These are phyloP conservation scores for Purpureocillium takamizusanense DNA, from an alignment of 2,329 filamentous ascomycete species.

Conservation along the genomic window DNA sequence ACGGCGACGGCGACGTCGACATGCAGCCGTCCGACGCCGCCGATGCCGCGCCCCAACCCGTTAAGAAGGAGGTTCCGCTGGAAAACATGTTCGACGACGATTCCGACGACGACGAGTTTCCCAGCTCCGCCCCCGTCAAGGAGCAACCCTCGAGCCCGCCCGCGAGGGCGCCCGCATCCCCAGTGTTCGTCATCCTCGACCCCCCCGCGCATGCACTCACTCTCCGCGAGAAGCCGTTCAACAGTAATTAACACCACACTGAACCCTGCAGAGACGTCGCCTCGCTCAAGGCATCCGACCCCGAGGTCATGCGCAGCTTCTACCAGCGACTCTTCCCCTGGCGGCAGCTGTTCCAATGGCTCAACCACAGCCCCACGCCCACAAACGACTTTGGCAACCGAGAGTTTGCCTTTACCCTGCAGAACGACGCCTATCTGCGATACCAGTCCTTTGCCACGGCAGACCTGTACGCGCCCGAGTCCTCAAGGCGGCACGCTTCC, in stretches of 20 bases:
- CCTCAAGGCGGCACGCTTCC: background rate
- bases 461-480: conserved; percentile 33
- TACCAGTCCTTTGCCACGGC: conserved; percentile 63
- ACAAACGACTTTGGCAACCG: conserved; percentile 84
- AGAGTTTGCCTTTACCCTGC: conserved; percentile 93
- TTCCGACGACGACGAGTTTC: conserved; percentile 54
- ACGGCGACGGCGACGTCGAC: conserved; percentile 26
- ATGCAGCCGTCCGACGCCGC: conserved; percentile 30
- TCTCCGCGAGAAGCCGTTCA: background rate
- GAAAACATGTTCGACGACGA: conserved; percentile 51
- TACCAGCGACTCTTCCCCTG: conserved; percentile 96
- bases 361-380: conserved; percentile 85
- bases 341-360: conserved; percentile 91
- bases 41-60: conserved; percentile 12
- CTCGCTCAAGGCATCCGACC: conserved; percentile 51
- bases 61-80: conserved; percentile 40
- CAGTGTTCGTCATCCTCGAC: conserved; percentile 25
- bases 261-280: conserved; percentile 19
- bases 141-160: conserved; percentile 29
- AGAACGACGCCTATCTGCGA: conserved; percentile 83
- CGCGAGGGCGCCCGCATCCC: conserved; percentile 29
- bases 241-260: background rate
- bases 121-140: conserved; percentile 36
- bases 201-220: too few relatives aligned
- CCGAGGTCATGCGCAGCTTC: conserved; percentile 83